These are phyloP conservation scores for Yarrowia galli DNA, from an alignment of 1,139 yeast species.

Conservation along the genomic window DNA sequence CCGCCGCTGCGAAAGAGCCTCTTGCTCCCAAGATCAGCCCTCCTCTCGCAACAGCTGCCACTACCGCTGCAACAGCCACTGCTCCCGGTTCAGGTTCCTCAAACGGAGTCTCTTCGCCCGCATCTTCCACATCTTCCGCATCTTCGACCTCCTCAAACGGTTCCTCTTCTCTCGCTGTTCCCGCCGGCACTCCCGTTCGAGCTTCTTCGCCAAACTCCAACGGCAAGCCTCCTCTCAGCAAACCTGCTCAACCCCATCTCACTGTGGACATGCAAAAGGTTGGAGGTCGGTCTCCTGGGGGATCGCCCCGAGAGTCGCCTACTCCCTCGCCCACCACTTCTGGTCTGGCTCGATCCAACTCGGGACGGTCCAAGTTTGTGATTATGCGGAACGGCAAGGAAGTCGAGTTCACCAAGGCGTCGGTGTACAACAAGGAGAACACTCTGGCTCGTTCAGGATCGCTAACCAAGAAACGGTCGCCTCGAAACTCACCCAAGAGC, in stretches of 20 bases:
- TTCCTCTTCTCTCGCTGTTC: slow-evolving; percentile 1
- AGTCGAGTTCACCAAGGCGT: slow-evolving; percentile 33
- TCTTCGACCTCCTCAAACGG: slow-evolving; percentile 3
- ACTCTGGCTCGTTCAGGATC: slow-evolving; percentile 21
- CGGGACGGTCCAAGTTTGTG: slow-evolving; percentile 14
- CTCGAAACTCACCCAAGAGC: slow-evolving; percentile 7
- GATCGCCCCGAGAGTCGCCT: slow-evolving; percentile 23
- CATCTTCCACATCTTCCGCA: not conserved
- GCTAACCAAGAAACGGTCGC: slow-evolving; percentile 10
- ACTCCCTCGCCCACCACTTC: slow-evolving; percentile 9
- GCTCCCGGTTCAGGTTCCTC: not conserved
- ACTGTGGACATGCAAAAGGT: slow-evolving; percentile 25
- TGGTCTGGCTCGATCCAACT: slow-evolving; percentile 6
- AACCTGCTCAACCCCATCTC: slow-evolving; percentile 7
- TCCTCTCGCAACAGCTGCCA: not conserved
- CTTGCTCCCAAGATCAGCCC: slow-evolving; percentile 4
- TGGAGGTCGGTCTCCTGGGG: not conserved
- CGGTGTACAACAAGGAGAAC: slow-evolving; percentile 31
- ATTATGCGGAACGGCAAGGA: slow-evolving; percentile 31
- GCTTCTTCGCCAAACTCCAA: slow-evolving; percentile 10
- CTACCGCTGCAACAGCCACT: not conserved
- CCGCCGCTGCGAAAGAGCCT: not conserved
- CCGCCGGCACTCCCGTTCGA: slow-evolving; percentile 3
- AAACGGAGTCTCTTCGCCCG: not conserved
- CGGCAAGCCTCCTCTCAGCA: slow-evolving; percentile 7